Evolutionary conservation across 2,329 filamentous ascomycete species (phyloP).

Genomic region (Talaromyces sp.): DNA sequence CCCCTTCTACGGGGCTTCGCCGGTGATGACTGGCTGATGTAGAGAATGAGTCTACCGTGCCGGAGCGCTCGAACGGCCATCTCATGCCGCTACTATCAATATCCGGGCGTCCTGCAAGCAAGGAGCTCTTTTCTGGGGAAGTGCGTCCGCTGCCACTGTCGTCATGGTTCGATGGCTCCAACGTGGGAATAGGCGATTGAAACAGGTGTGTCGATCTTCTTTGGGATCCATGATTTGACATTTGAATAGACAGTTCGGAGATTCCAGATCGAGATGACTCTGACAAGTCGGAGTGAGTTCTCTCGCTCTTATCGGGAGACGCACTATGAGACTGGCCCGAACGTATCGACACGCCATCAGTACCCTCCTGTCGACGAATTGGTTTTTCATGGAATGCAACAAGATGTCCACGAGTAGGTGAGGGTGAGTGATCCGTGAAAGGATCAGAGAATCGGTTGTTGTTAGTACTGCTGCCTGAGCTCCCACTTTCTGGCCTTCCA

Average conservation of each 20-base stretch:
- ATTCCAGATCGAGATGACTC: slow-evolving; percentile 47
- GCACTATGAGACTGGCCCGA: slow-evolving; percentile 29
- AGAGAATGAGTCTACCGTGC: slow-evolving; percentile 47
- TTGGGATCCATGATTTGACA: slow-evolving; percentile 28
- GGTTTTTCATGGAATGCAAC: slow-evolving; percentile 17
- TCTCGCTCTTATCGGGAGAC: slow-evolving; percentile 50
- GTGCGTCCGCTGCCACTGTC: slow-evolving; percentile 23
- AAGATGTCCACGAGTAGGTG: slow-evolving; percentile 1
- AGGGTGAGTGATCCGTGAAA: slow-evolving; percentile 24
- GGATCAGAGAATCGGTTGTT: slow-evolving; percentile 22
- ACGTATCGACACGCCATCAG: slow-evolving; percentile 14
- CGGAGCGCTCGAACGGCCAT: slow-evolving; percentile 32
- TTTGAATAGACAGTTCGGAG: slow-evolving; percentile 25
- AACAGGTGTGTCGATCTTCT: slow-evolving; percentile 27
- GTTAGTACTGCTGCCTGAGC: slow-evolving; percentile 14
- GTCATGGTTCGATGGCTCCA: slow-evolving; percentile 18
- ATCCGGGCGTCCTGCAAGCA: slow-evolving; percentile 18
- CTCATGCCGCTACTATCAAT: slow-evolving; percentile 22
- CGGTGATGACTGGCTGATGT: slow-evolving; percentile 48
- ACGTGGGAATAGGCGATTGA: slow-evolving; percentile 18
- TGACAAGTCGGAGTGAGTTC: slow-evolving; percentile 53
- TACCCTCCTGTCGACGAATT: not conserved
- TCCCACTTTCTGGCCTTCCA: slow-evolving; percentile 16
- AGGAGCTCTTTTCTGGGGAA: slow-evolving; percentile 23
- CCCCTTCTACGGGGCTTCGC: slow-evolving; percentile 48